Evolutionary conservation across 108 stramenopile species (phyloP), one percentile per base, ranked within the genome.

Genomic region (Mayamaea pseudoterrestris): DNA sequence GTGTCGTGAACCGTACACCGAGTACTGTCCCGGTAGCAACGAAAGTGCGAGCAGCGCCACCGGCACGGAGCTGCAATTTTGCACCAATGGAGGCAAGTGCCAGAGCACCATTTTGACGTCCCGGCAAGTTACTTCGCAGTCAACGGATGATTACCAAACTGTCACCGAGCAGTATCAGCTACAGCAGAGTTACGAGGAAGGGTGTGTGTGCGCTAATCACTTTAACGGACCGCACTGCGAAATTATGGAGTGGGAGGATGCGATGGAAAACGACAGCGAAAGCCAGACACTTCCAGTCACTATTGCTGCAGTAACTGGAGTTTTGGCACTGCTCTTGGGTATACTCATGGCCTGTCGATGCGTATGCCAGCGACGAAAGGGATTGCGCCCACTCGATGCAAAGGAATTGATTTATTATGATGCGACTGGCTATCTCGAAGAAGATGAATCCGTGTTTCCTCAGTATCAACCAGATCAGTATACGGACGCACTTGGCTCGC

Each of bases 201-300:
- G 78, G 12, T 80, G 78, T 65, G 32, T 47, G 27, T 80, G 78
- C 27, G 66, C 69, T n/a, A 35, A 41, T 2, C 59, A 76, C 7
- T 80, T 80, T 52, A 50, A 67, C 57, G 78, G 78, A 7, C 56
- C 51, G 6, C 78, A 80, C 35, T 80, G 78, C 45, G 78, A 80
- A 59, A 62, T 57, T 41, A 16, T 47, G 3, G 18, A 28, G 16
- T 47, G 18, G 29, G 47, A 47, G 4, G 18, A 20, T 34, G 9
- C 32, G 32, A 34, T 34, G 8, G 37, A 39, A 14, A 39, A 3
- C 8, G 32, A 34, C 9, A 34, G 32, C 12, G 32, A 34, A 34
- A 11, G 9, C 32, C 9, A 34, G 32, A 34, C 32, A n/a, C n/a
- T n/a, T n/a, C n/a, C n/a, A n/a, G n/a, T n/a, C n/a, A n/a, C n/a